Conservation (phyloP, 306 rosid species). For the Neltuma alba region DNA sequence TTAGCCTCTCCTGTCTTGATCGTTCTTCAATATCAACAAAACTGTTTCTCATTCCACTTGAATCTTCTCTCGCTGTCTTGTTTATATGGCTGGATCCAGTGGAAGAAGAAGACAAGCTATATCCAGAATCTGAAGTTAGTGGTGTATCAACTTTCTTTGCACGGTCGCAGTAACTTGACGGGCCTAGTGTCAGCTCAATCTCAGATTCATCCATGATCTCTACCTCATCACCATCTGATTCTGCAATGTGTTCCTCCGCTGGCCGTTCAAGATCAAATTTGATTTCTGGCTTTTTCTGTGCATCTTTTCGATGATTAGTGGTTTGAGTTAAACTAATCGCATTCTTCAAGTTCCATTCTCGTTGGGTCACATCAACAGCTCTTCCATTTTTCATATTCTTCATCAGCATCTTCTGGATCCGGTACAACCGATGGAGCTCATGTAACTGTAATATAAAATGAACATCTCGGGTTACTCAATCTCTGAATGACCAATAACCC, state of each 20-base stretch:
- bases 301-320: slow-evolving; percentile 32
- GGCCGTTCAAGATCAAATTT: slow-evolving; percentile 74
- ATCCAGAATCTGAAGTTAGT: slow-evolving; percentile 70
- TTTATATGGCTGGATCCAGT: slow-evolving; percentile 75
- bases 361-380: slow-evolving; percentile 41
- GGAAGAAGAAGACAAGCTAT: slow-evolving; percentile 84
- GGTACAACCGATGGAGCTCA: slow-evolving; percentile 90
- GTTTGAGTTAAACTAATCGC: slow-evolving; percentile 50
- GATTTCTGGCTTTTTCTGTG: slow-evolving; percentile 39
- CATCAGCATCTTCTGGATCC: slow-evolving; percentile 81
- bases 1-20: slow-evolving; percentile 62
- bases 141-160: slow-evolving; percentile 61
- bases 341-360: slow-evolving; percentile 53
- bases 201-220: slow-evolving; percentile 76
- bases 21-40: slow-evolving; percentile 58
- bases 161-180: slow-evolving; percentile 65
- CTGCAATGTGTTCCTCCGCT: slow-evolving; percentile 53
- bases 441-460: slow-evolving; percentile 51
- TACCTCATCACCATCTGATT: slow-evolving; percentile 45
- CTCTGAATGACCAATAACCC: background rate
- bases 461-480: background rate
- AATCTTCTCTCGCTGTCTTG: slow-evolving; percentile 52
- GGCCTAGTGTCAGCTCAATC: slow-evolving; percentile 88
- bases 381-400: slow-evolving; percentile 52
- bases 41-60: slow-evolving; percentile 42